phyloP scores from a whole-genome alignment of 1,284 basidiomycete genomes.

The Cryptococcus floricola region DNA sequence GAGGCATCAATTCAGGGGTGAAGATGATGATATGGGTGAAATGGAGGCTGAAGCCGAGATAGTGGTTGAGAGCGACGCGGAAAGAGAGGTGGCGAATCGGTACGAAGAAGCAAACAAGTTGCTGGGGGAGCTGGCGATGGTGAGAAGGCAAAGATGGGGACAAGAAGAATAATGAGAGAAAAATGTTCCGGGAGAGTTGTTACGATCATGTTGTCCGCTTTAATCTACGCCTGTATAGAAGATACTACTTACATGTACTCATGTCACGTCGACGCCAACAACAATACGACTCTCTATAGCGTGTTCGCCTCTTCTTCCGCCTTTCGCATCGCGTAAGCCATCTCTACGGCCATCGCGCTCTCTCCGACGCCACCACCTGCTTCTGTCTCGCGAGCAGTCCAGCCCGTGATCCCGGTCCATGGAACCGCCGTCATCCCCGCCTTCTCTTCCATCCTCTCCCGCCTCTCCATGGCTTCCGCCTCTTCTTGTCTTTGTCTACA shows the following conservation, averaged over 20 bases:
- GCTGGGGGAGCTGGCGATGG: constrained; percentile 40
- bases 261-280: background rate
- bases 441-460: constrained; percentile 1
- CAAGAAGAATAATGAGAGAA: constrained; percentile 9
- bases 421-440: constrained; percentile 9
- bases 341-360: constrained; percentile 35
- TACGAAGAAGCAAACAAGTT: constrained; percentile 46
- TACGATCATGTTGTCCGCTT: background rate
- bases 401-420: constrained; percentile 13
- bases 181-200: background rate
- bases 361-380: constrained; percentile 7
- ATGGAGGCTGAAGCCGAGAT: background rate
- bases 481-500: constrained; percentile 10
- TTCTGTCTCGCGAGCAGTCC: constrained; percentile 6
- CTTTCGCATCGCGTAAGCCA: constrained; percentile 30
- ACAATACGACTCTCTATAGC: background rate
- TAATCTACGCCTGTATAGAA: background rate
- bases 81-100: constrained; percentile 22
- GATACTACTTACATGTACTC: background rate
- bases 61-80: background rate
- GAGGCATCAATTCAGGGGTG: background rate
- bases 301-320: constrained; percentile 25
- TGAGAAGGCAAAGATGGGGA: constrained; percentile 27
- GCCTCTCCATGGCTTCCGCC: background rate
- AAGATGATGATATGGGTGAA: constrained; percentile 12